These are phyloP conservation scores for Trametes cinnabarina DNA, from an alignment of 768 basidiomycete species.

Conservation along the genomic window DNA sequence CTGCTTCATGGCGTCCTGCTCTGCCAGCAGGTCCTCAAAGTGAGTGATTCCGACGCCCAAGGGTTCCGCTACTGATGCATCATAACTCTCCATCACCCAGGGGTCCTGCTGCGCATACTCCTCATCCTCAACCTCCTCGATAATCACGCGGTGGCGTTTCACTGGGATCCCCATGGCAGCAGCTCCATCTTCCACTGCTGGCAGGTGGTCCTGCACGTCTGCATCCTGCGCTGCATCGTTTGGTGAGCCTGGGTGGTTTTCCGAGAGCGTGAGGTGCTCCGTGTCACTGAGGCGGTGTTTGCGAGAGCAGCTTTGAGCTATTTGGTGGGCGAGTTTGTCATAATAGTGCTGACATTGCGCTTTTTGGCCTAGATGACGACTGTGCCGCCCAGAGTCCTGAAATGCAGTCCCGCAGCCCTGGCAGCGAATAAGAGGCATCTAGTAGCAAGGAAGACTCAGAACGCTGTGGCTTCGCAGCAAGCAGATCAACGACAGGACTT, in stretches of 20 bases:
- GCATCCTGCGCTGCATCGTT: too few species aligned
- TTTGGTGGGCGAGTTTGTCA: too few species aligned
- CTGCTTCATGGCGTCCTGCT: background rate
- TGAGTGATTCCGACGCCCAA: background rate
- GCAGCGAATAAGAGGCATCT: background rate
- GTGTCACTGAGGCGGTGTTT: too few species aligned
- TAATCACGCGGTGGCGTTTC: background rate
- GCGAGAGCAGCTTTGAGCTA: too few species aligned
- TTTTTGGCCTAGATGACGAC: background rate
- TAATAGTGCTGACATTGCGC: background rate
- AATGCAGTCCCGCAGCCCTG: background rate
- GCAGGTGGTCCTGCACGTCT: too few species aligned
- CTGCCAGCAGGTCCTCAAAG: constrained; percentile 11
- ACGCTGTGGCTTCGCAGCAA: too few species aligned
- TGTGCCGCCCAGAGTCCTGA: background rate
- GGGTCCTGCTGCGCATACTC: background rate
- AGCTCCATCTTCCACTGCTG: too few species aligned
- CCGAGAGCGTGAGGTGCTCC: too few species aligned
- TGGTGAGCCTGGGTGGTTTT: too few species aligned
- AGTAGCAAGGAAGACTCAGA: too few species aligned
- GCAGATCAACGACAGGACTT: too few species aligned
- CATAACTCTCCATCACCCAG: constrained; percentile 10
- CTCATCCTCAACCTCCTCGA: constrained; percentile 21
- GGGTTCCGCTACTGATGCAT: background rate
- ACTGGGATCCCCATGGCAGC: background rate